Evolutionary conservation across 805 yeast genomes (phyloP), one percentile per base, ranked within the genome.

Genomic region (Kockiozyma suomiensis): DNA sequence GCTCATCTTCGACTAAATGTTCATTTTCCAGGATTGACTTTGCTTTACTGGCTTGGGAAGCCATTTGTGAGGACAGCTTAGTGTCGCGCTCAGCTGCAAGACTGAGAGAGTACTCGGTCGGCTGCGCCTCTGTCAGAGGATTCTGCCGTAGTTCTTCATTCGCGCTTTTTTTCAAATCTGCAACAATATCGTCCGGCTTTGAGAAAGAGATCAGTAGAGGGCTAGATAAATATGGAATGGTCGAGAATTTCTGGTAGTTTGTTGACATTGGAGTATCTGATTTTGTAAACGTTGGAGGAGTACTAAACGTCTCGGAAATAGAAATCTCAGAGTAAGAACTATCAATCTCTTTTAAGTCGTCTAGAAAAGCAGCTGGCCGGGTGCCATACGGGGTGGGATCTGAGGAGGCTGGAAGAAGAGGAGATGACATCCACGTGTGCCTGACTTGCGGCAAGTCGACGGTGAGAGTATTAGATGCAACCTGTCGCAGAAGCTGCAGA

Each of bases 191-290:
- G 4, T 8, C 19, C 21, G 17, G 40, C 33, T 30, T 30, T 37
- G 25, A 15, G 8, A 17, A 15, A 19, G 41, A n/a, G 5, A 32
- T 21, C 2, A 56, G 47, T n/a, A 56, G 15, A n/a, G 59, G 59
- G 15, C 55, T 56, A 12, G 55, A 50, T 26, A 56, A 37, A 45
- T 56, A 50, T 32, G 49, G 50, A 6, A 41, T 41, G 13, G 28
- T 47, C 5, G 54, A 17, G 13, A 26, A 10, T n/a, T 25, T 41
- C 12, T 41, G 17, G 21, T 21, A 15, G 49, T 33, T 56, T n/a
- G 50, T 23, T 15, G 50, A 38, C 26, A 23, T 4, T 4, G 41
- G 40, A 21, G 13, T 33, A 4, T 21, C 17, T 7, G 42, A 30
- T 13, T 26, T 25, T 3, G 19, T 32, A 15, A 38, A 8, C 10